These are phyloP conservation scores for Gleditsia sinensis DNA, from an alignment of 306 rosid genomes.

Conservation along the genomic window DNA sequence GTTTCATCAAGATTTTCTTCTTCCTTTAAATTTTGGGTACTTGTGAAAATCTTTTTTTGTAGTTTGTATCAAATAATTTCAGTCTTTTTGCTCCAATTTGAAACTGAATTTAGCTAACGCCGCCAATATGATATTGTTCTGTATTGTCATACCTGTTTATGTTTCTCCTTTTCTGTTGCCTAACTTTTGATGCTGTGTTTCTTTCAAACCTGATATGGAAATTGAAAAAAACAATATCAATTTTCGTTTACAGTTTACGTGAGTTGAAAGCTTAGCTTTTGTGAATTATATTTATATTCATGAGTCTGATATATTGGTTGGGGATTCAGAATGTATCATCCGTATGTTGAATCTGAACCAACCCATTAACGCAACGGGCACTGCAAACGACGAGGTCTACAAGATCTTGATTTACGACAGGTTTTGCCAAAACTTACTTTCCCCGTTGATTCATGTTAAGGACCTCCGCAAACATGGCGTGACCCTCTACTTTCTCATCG, in stretches of 20 bases:
- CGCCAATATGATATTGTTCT: not conserved
- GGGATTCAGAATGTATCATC: constrained; percentile 66
- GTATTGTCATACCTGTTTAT: not conserved
- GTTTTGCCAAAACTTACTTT: constrained; percentile 78
- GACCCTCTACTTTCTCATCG: constrained; percentile 77
- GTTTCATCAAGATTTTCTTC: not conserved
- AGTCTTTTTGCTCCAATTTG: constrained; percentile 21
- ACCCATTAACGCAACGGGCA: constrained; percentile 63
- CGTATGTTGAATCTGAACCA: constrained; percentile 94
- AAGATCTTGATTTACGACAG: constrained; percentile 83
- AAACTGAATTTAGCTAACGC: not conserved
- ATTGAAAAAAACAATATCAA: not conserved
- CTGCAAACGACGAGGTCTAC: constrained; percentile 82
- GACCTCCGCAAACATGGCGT: constrained; percentile 92
- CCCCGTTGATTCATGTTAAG: constrained; percentile 84
- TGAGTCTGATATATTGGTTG: no score
- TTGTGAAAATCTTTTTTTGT: constrained; percentile 15
- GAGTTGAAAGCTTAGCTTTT: no score
- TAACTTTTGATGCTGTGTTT: not conserved
- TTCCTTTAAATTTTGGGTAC: not conserved
- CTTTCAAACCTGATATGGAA: not conserved
- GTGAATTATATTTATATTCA: no score
- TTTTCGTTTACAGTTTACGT: no score
- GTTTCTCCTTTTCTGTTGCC: not conserved
- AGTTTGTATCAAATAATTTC: constrained; percentile 52